Evolutionary conservation across 1,139 yeast species (phyloP).

Genomic region (Suhomyces bribrorum): DNA sequence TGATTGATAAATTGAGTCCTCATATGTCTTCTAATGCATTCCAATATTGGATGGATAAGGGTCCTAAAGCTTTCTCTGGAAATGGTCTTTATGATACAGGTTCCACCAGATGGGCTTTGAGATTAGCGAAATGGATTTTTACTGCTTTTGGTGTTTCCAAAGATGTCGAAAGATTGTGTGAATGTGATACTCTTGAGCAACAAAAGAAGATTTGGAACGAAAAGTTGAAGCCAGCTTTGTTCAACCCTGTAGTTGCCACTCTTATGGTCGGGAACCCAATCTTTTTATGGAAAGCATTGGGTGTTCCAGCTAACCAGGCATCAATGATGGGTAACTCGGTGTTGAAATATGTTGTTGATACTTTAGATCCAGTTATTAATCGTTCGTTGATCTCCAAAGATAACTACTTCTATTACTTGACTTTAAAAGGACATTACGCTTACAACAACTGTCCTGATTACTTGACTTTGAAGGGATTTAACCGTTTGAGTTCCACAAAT

Average conservation of each 20-base stretch:
- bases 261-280: constrained; percentile 76
- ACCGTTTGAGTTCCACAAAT: constrained; percentile 40
- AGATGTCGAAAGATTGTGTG: constrained; percentile 57
- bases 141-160: constrained; percentile 53
- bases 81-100: constrained; percentile 78
- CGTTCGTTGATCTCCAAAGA: constrained; percentile 66
- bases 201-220: constrained; percentile 65
- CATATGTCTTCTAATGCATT: constrained; percentile 77
- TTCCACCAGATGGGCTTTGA: constrained; percentile 81
- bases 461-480: constrained; percentile 60
- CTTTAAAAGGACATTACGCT: constrained; percentile 63
- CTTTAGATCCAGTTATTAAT: constrained; percentile 71
- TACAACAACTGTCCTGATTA: constrained; percentile 74
- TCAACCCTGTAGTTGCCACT: constrained; percentile 68
- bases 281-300: constrained; percentile 83
- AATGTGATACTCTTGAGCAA: constrained; percentile 58
- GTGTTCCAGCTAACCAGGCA: constrained; percentile 85
- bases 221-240: constrained; percentile 64
- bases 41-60: constrained; percentile 76
- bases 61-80: constrained; percentile 59
- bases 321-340: constrained; percentile 75
- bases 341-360: constrained; percentile 69
- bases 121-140: constrained; percentile 65
- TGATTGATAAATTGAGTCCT: constrained; percentile 59
- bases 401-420: constrained; percentile 76